Evolutionary conservation across 2,329 filamentous ascomycete genomes (phyloP), one percentile per base, ranked within the genome.

Genomic region (Xylaria sp.): DNA sequence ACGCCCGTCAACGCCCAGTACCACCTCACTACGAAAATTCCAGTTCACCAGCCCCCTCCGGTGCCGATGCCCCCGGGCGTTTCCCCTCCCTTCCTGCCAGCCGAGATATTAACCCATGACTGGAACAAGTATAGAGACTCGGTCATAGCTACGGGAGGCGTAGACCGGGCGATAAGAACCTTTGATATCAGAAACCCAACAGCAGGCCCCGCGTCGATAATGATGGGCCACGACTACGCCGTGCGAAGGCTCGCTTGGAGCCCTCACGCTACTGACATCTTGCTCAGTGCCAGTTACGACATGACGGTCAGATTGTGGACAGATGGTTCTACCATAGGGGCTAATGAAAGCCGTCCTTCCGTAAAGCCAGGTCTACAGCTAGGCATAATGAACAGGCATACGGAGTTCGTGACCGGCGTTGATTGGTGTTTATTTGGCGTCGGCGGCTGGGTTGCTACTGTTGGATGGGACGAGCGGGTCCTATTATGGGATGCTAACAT

Each of bases 391-490:
- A 94, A 93, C 66, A 84, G 90, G 20, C 96, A 99, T 80, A 98
- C 95, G 0, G 96, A 99, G 82, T 99, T 99, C 76, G 94, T 92
- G 10, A 97, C 94, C 3, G 96, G 96, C 8, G 92, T 98, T 0
- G 96, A 99, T 80, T 99, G 97, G 96, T 99, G 96, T 82, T 81
- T 99, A 54, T 99, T 99, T 80, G 96, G 96, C 4, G 92, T 90
- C 28, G 94, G 97, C 72, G 96, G 96, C 5, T 99, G 96, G 96
- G 94, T 94, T 74, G 94, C 96, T 1, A 97, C 93, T 71, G 93
- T 92, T 1, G 94, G 94, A 0, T 99, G 96, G 96, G 96, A 99
- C 77, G 94, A 98, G 83, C 88, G 90, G 75, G 87, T 99, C 12
- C 84, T 97, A 75, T 88, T 99, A 6, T 99, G 95, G 95, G 96